Percentiles rank a stretch among this genome's conserved stretches.
Evolutionary conservation across 805 yeast genomes (phyloP).

Genomic region (Metschnikowia sp.): DNA sequence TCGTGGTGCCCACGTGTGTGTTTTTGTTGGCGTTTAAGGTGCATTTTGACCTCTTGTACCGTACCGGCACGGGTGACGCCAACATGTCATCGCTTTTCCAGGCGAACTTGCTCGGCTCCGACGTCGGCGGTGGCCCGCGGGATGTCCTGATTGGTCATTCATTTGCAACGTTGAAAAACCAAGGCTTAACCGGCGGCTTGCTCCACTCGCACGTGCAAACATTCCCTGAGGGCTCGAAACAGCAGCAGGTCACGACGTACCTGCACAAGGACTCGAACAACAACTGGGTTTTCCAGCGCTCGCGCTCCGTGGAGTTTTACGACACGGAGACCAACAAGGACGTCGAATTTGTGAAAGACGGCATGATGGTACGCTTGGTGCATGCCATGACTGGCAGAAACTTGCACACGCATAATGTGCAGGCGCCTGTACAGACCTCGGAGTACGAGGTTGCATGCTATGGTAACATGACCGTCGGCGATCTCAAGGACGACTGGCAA

Average conservation of each 20-base stretch:
- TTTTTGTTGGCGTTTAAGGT: slow-evolving; percentile 67
- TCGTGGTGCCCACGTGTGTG: slow-evolving; percentile 58
- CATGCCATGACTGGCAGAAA: slow-evolving; percentile 64
- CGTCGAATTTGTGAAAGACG: slow-evolving; percentile 48
- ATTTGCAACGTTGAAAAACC: slow-evolving; percentile 38
- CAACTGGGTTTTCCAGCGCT: slow-evolving; percentile 47
- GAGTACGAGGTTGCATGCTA: slow-evolving; percentile 69
- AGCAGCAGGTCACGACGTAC: slow-evolving; percentile 47
- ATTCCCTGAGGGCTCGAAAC: slow-evolving; percentile 46
- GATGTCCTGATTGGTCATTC: slow-evolving; percentile 56
- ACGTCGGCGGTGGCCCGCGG: slow-evolving; percentile 66
- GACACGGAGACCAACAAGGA: slow-evolving; percentile 29
- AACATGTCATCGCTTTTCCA: slow-evolving; percentile 79
- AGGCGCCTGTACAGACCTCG: slow-evolving; percentile 56
- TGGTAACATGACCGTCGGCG: slow-evolving; percentile 64
- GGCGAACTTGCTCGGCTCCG: slow-evolving; percentile 67
- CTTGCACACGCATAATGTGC: slow-evolving; percentile 67
- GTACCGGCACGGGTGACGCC: slow-evolving; percentile 79
- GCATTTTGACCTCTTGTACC: slow-evolving; percentile 70
- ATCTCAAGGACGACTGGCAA: slow-evolving; percentile 73
- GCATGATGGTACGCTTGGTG: slow-evolving; percentile 57
- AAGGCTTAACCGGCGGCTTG: slow-evolving; percentile 44
- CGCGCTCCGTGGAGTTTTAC: slow-evolving; percentile 35
- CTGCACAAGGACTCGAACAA: slow-evolving; percentile 45
- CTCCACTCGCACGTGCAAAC: slow-evolving; percentile 47